Conservation (phyloP, 768 basidiomycete species). For the Vararia minispora region DNA sequence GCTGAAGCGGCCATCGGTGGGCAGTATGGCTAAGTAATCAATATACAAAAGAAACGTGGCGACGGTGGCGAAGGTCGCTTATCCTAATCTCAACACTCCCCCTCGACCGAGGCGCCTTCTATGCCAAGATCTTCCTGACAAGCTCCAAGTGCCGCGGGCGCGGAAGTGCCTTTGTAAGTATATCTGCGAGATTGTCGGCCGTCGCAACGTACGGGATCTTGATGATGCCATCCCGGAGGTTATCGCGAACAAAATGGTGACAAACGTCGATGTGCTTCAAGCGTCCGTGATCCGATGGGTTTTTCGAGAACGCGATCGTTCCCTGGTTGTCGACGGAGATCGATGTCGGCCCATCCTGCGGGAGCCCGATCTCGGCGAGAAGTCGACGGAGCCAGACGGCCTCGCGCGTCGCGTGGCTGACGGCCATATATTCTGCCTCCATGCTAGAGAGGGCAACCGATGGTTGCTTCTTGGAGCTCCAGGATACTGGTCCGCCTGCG, state of each 20-base stretch:
- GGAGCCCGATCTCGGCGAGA: conserved; percentile 17
- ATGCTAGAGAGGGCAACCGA: conserved; percentile 28
- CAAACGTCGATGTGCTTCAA: conserved; percentile 28
- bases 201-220: conserved; percentile 19
- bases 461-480: conserved; percentile 27
- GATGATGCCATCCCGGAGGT: conserved; percentile 15
- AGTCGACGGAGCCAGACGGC: conserved; percentile 23
- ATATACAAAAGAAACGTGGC: too few relatives aligned
- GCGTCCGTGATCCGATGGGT: conserved; percentile 19
- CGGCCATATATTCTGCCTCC: conserved; percentile 30
- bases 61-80: too few relatives aligned
- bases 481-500: conserved; percentile 24
- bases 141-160: too few relatives aligned
- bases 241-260: conserved; percentile 21
- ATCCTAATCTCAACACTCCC: too few relatives aligned
- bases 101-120: too few relatives aligned
- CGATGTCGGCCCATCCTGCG: conserved; percentile 1
- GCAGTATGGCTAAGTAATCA: too few relatives aligned
- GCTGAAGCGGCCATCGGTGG: not conserved
- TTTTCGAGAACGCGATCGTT: conserved; percentile 19
- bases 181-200: conserved; percentile 22
- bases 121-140: too few relatives aligned
- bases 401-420: conserved; percentile 21
- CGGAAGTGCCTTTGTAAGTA: conserved; percentile 24
- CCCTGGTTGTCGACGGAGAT: conserved; percentile 22